Conservation (phyloP, 768 basidiomycete species). For the Kondoa malvinella region DNA sequence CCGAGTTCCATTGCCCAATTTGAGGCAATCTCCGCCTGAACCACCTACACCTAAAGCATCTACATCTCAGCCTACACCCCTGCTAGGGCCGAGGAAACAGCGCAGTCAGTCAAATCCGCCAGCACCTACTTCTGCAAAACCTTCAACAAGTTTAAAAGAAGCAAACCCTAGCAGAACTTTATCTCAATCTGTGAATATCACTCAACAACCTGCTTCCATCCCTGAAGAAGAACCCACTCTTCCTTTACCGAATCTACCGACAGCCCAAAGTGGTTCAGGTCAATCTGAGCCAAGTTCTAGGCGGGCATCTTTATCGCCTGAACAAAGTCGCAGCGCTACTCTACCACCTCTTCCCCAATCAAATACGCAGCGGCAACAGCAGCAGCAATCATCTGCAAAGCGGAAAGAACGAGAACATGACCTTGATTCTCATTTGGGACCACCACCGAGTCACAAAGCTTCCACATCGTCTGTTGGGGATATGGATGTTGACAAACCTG, state of each 20-base stretch:
- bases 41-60: conserved; percentile 14
- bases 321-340: not conserved
- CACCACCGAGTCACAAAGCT: not conserved
- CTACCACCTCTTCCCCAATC: not conserved
- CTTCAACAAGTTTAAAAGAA: too few species aligned
- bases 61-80: not conserved
- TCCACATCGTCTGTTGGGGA: not conserved
- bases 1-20: conserved; percentile 21
- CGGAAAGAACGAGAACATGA: not conserved
- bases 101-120: not conserved
- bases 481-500: not conserved
- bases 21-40: conserved; percentile 16
- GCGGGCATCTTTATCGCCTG: not conserved
- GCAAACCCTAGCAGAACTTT: not conserved
- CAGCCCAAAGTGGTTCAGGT: not conserved
- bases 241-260: not conserved
- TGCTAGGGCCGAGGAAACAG: not conserved
- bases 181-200: not conserved
- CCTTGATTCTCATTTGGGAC: not conserved
- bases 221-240: not conserved
- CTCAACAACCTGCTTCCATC: not conserved
- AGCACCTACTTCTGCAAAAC: not conserved
- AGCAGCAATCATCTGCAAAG: not conserved
- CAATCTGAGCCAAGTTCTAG: not conserved
- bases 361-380: not conserved